Base-by-base conservation (phyloP, 352 stramenopile species). In the Phytopythium boreale region DNA sequence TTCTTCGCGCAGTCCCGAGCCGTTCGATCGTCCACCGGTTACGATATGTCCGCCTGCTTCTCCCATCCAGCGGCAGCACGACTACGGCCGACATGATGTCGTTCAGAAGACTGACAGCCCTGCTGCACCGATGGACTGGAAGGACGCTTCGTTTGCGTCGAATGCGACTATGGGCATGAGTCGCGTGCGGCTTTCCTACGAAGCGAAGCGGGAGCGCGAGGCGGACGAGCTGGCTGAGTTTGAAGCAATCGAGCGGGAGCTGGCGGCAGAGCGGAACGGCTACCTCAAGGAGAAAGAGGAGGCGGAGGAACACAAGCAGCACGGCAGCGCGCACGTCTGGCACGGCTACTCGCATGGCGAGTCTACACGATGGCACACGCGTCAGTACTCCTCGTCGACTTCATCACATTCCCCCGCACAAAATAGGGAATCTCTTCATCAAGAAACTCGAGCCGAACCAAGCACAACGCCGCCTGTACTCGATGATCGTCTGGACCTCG, bases 141-240 rank as follows among this genome's bases (percentile, higher is more conserved):
- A 73, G 43, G 79, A 64, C 26, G 61, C 66, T 14, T 78, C 68
- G 14, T 64, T 74, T 9, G 37, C 34, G 11, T 77, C 68, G 8
- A 71, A 82, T 8, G 84, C 90, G n/a, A 79, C 77, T 6, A 69
- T 91, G 31, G 75, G 72, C 10, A 87, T 91, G 75, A 81, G 67
- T 51, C 57, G 63, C 9, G 72, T 90, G 31, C 68, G 78, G 4
- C 71, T 79, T 29, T 88, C 81, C 15, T 92, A 76, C 43, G 83
- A 90, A 58, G 77, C 69, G 8, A 79, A 78, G 27, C 64, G 76
- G 27, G 69, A 87, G 39, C 74, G 72, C 46, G 83, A 93, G 61
- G 85, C 85, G 1, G 71, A 89, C 43, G 85, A 91, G n/a, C 74
- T 93, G 43, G 85, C 85, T 0, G 82, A 88, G 49, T 92, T 93